Evolutionary conservation across 306 rosid species (phyloP), one percentile per base, ranked within the genome.

Genomic region (Ochetophila trinervis): DNA sequence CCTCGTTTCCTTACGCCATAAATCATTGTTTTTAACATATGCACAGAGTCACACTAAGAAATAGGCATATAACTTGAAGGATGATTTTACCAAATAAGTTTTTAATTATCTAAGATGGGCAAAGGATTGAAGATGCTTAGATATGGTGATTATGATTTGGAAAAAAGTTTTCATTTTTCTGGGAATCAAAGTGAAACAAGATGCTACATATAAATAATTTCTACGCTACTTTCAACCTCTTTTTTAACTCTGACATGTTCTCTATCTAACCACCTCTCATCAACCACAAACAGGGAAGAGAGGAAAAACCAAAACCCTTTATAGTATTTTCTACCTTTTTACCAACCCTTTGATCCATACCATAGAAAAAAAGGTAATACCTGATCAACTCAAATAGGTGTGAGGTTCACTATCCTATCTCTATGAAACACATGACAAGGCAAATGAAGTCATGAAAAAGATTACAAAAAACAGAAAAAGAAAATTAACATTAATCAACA

Each of bases 321-420:
- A 27, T 27, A n/a, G n/a, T 27, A 27, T 27, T 70, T 52, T 67
- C 69, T 71, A 72, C 23, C 72, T 59, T 58, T 74, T 20, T 67
- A 78, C 82, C 76, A 50, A 57, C 78, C 80, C 55, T 50, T 67
- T 48, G 74, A 78, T 72, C 71, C 83, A 78, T 74, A 69, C 34
- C 51, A 73, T 30, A 36, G 58, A 68, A 57, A 75, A 14, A 66
- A 63, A 40, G 2, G 63, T n/a, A 30, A n/a, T 42, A 20, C 6
- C 14, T 53, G 69, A 74, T 73, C 68, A 42, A 67, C 37, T 37
- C 59, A 59, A 36, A 70, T 19, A 75, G 58, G 23, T 47, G 18
- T 44, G 76, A 70, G 48, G 47, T 57, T 69, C 47, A 60, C 44
- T 68, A 65, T 71, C 52, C 68, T 44, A 40, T 35, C 70, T 78